These are phyloP conservation scores for Lasiodiplodia hormozganensis DNA, from an alignment of 2,329 filamentous ascomycete species.

Conservation along the genomic window DNA sequence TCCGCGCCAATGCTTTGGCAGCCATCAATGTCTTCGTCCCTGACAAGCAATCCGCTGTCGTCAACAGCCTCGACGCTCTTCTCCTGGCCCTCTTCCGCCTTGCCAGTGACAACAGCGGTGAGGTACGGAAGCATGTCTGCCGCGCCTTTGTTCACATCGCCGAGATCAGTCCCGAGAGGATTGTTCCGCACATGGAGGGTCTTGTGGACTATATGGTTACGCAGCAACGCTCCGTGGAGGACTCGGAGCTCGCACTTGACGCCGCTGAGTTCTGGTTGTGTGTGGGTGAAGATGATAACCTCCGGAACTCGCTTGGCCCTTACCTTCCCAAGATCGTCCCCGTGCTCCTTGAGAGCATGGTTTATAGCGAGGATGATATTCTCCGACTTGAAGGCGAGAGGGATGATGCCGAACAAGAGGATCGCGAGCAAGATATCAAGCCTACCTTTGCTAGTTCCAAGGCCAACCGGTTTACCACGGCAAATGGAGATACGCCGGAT, in stretches of 20 bases:
- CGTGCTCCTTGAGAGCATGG: conserved; percentile 90
- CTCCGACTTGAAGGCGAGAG: conserved; percentile 77
- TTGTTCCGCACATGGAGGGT: conserved; percentile 84
- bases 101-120: conserved; percentile 75
- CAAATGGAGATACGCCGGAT: conserved; percentile 48
- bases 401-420: conserved; percentile 87
- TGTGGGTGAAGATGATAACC: conserved; percentile 82
- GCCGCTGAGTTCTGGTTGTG: conserved; percentile 98
- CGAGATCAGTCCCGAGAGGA: conserved; percentile 87
- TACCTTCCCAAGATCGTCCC: conserved; percentile 87
- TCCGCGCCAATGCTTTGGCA: conserved; percentile 79
- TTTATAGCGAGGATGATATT: conserved; percentile 95
- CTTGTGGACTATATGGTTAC: conserved; percentile 92
- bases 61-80: conserved; percentile 80
- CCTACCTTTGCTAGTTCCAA: conserved; percentile 84
- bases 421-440: conserved; percentile 88
- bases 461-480: conserved; percentile 58
- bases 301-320: conserved; percentile 78
- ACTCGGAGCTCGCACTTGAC: conserved; percentile 89
- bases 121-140: conserved; percentile 92
- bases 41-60: conserved; percentile 80
- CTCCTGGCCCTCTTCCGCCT: conserved; percentile 84
- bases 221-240: conserved; percentile 81
- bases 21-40: conserved; percentile 93
- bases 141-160: conserved; percentile 91